These are phyloP conservation scores for Colletotrichum sp. DNA, from an alignment of 2,329 filamentous ascomycete species.

Conservation along the genomic window DNA sequence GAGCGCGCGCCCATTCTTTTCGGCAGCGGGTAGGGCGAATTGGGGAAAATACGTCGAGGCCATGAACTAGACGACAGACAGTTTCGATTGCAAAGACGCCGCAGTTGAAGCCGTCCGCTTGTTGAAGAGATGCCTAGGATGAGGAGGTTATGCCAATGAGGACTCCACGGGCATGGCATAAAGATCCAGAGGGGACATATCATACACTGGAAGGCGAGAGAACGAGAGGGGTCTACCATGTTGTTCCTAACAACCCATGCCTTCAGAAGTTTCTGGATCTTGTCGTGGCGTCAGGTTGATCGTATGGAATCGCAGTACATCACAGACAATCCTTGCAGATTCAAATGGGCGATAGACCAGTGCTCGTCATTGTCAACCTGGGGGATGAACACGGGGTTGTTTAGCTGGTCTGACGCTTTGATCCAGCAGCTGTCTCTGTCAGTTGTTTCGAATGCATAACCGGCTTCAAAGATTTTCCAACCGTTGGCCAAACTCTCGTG, in stretches of 20 bases:
- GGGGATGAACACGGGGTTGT: background rate
- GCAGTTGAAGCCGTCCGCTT: background rate
- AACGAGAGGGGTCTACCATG: background rate
- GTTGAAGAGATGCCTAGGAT: background rate
- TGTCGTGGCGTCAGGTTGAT: background rate
- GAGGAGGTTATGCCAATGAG: background rate
- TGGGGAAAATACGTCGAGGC: background rate
- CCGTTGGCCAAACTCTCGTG: accelerated
- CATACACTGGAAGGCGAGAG: background rate
- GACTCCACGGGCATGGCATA: accelerated
- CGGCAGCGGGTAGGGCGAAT: background rate
- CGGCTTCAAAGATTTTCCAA: background rate
- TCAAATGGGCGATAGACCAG: background rate
- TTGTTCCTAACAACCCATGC: background rate
- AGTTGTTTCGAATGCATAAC: background rate
- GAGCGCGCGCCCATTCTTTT: background rate
- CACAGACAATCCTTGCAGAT: background rate
- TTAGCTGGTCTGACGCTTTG: background rate
- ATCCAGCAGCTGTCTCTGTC: background rate
- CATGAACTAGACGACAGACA: background rate
- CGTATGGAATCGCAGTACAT: background rate
- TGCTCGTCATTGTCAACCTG: background rate
- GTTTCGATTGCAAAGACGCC: background rate
- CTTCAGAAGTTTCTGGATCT: accelerated
- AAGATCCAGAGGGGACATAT: background rate